Percentiles rank a stretch among this genome's conserved stretches.
Conservation (phyloP, 1,284 basidiomycete genomes). For the Moesziomyces sp. region DNA sequence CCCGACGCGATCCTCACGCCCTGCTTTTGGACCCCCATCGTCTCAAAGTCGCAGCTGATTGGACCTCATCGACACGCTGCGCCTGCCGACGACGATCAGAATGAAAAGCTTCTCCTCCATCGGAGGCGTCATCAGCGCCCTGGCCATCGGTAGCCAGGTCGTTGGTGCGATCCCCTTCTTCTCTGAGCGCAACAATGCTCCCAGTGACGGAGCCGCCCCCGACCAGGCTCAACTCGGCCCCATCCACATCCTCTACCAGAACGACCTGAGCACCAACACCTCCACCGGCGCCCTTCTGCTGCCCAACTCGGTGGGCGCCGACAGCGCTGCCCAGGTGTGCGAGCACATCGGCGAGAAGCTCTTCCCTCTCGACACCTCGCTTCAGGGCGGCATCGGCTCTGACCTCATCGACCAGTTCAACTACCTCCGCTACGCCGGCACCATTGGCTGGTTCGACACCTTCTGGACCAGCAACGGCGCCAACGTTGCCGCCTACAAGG, state of each 20-base stretch:
- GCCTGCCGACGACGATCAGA: not conserved
- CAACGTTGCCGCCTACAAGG: conserved; percentile 25
- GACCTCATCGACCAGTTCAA: conserved; percentile 43
- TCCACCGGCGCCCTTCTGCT: conserved; percentile 50
- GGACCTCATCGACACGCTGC: not conserved
- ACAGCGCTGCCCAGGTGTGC: conserved; percentile 39
- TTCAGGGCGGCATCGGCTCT: conserved; percentile 15
- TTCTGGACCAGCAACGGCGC: conserved; percentile 22
- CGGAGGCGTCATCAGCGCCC: conserved; percentile 9
- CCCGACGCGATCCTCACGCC: not conserved
- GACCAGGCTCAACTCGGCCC: conserved; percentile 28
- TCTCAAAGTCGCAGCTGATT: not conserved
- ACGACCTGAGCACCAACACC: conserved; percentile 48
- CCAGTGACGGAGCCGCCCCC: not conserved
- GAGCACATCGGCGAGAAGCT: conserved; percentile 42
- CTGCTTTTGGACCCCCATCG: not conserved
- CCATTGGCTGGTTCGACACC: conserved; percentile 18
- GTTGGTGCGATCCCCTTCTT: conserved; percentile 11
- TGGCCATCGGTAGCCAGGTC: conserved; percentile 14
- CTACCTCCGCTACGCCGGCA: conserved; percentile 30
- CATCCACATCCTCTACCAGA: conserved; percentile 53
- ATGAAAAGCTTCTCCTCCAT: conserved; percentile 20
- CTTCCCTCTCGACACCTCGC: conserved; percentile 31
- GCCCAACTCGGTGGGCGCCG: conserved; percentile 18
- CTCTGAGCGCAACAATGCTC: conserved; percentile 1